Conservation (phyloP, 768 basidiomycete genomes). For the Lactifluus volemus region DNA sequence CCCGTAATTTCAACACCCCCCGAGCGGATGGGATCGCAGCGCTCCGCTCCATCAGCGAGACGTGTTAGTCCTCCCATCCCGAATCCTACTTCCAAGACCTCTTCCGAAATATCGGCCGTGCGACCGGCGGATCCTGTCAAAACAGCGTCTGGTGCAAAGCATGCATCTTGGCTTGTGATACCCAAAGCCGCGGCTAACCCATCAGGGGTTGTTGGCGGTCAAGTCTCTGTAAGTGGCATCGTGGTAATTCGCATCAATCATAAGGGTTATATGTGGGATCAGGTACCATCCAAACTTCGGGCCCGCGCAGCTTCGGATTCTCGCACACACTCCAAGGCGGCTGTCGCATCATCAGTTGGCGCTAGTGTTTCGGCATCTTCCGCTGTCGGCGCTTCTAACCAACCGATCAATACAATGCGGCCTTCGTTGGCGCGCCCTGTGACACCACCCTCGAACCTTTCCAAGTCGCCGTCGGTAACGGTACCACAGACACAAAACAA, state of each 20-base stretch:
- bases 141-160: neutral
- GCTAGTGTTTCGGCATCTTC: constrained; percentile 4
- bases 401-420: constrained; percentile 5
- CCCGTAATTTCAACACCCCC: neutral
- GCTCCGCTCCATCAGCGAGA: neutral
- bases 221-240: neutral
- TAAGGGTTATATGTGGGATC: neutral
- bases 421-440: neutral
- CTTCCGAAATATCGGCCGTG: neutral
- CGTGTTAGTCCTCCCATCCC: constrained; percentile 10
- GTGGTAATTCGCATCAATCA: neutral
- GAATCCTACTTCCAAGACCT: neutral
- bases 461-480: constrained; percentile 13
- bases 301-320: constrained; percentile 18
- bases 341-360: neutral
- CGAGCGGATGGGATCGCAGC: neutral
- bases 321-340: constrained; percentile 1
- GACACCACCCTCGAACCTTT: constrained; percentile 13
- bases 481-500: neutral
- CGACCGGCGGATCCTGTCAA: constrained; percentile 1
- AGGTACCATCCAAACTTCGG: constrained; percentile 8
- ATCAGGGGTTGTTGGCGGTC: neutral
- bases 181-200: constrained; percentile 1
- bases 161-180: constrained; percentile 15
- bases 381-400: neutral